phyloP scores from a whole-genome alignment of 2,329 filamentous ascomycete genomes.

The Sclerotinia minor region DNA sequence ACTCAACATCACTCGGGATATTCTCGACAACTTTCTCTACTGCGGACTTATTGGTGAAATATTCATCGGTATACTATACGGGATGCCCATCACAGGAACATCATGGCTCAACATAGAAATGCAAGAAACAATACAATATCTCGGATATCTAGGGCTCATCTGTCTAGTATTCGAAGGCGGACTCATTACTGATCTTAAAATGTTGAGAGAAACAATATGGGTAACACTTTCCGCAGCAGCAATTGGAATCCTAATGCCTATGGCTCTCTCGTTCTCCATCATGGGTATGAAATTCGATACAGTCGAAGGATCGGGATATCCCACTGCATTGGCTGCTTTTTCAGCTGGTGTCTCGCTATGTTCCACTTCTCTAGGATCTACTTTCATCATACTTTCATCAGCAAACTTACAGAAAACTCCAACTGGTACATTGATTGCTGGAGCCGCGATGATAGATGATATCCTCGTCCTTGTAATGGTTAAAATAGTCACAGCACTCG shows the following conservation, averaged over 20 bases:
- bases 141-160: constrained; percentile 21
- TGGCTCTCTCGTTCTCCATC: constrained; percentile 14
- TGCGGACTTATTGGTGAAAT: constrained; percentile 23
- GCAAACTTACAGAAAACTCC: constrained; percentile 23
- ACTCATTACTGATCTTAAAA: constrained; percentile 14
- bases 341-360: constrained; percentile 22
- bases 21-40: constrained; percentile 20
- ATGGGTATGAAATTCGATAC: constrained; percentile 8
- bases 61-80: constrained; percentile 16
- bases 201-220: constrained; percentile 18
- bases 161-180: constrained; percentile 24
- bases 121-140: constrained; percentile 21
- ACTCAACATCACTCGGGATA: constrained; percentile 16
- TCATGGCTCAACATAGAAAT: neutral
- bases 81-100: constrained; percentile 17
- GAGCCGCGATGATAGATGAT: constrained; percentile 20
- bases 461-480: constrained; percentile 23
- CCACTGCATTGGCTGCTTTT: constrained; percentile 21
- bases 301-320: neutral
- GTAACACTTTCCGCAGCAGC: constrained; percentile 6
- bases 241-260: constrained; percentile 7
- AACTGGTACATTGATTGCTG: constrained; percentile 19
- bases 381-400: constrained; percentile 20
- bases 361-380: constrained; percentile 20
- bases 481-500: constrained; percentile 18